Conservation (phyloP, 768 basidiomycete genomes). For the Rhizopogon rudus region DNA sequence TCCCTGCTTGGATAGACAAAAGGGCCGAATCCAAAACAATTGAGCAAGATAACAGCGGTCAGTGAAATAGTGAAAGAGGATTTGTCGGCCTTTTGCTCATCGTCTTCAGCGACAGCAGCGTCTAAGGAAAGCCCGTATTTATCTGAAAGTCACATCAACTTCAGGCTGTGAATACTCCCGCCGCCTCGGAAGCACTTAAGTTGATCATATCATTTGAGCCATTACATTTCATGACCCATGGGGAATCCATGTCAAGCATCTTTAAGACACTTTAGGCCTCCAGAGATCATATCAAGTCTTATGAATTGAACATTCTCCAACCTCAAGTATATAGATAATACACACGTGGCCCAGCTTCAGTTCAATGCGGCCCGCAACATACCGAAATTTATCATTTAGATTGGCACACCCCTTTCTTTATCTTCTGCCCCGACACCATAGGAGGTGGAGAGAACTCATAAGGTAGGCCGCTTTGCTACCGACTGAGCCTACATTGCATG, state of each 20-base stretch:
- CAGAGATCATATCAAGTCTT: too few relatives aligned
- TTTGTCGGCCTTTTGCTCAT: not conserved
- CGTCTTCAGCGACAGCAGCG: not conserved
- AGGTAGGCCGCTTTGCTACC: not conserved
- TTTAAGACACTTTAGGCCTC: too few relatives aligned
- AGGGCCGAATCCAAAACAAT: not conserved
- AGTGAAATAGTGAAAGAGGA: not conserved
- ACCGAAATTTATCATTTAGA: not conserved
- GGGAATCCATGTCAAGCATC: not conserved
- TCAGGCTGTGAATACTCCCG: not conserved
- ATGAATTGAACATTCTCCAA: too few relatives aligned
- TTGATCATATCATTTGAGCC: too few relatives aligned
- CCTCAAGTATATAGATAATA: not conserved
- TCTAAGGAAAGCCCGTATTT: too few relatives aligned
- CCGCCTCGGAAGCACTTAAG: not conserved
- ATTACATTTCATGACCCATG: too few relatives aligned
- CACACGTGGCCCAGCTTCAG: not conserved
- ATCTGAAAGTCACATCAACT: too few relatives aligned
- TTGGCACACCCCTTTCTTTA: not conserved
- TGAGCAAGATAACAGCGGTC: not conserved
- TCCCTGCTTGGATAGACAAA: constrained; percentile 6
- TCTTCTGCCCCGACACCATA: not conserved
- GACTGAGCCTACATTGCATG: not conserved
- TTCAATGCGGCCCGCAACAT: not conserved
- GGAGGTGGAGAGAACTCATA: not conserved